phyloP scores from a whole-genome alignment of 73 alveolate species.

The Blepharisma japonicum region DNA sequence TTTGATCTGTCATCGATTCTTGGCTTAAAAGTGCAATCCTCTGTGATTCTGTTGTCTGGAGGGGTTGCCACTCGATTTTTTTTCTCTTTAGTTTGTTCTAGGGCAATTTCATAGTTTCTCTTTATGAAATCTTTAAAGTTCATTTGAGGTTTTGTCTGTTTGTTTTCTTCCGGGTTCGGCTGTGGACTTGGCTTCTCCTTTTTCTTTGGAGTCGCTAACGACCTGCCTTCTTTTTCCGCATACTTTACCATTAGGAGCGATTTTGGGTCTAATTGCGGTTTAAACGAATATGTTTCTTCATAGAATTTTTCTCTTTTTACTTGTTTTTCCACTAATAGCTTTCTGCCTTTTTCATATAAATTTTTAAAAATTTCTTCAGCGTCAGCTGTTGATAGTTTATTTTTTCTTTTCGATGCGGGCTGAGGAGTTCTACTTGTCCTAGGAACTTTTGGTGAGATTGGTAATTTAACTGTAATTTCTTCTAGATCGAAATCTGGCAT shows the following conservation, averaged over 20 bases:
- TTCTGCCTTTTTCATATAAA: too few relatives aligned
- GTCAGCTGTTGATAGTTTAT: too few relatives aligned
- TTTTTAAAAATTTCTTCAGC: too few relatives aligned
- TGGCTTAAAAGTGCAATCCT: slow-evolving; percentile 24
- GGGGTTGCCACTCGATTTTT: background rate
- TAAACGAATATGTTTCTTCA: background rate
- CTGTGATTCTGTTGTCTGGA: background rate
- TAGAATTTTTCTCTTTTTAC: background rate
- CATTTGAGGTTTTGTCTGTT: background rate
- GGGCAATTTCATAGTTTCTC: background rate
- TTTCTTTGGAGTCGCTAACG: background rate
- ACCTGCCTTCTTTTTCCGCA: slow-evolving; percentile 29
- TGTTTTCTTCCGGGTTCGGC: slow-evolving; percentile 15
- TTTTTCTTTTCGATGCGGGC: too few relatives aligned
- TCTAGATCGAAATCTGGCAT: too few relatives aligned
- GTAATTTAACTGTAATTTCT: too few relatives aligned
- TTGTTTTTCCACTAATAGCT: background rate
- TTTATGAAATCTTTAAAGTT: slow-evolving; percentile 11
- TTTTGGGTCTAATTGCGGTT: slow-evolving; percentile 13
- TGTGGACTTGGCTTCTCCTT: background rate
- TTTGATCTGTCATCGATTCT: background rate
- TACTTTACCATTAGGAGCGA: background rate
- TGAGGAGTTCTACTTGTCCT: too few relatives aligned
- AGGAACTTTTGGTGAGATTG: too few relatives aligned
- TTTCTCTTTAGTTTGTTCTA: background rate